These are phyloP conservation scores for Kodamaea suecica DNA, from an alignment of 1,139 yeast species.

Conservation along the genomic window DNA sequence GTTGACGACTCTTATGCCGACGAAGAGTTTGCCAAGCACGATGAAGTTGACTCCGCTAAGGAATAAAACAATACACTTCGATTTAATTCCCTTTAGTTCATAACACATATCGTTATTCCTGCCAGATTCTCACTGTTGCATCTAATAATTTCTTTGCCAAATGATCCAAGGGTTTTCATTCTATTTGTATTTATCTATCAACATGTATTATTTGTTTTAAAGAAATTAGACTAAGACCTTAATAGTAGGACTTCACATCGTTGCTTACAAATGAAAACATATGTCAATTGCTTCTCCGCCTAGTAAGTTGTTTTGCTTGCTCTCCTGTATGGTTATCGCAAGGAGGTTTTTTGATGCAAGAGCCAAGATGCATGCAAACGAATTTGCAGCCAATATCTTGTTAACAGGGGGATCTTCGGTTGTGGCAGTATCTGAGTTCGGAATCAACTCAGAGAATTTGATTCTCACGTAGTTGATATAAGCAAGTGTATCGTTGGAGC, in stretches of 20 bases:
- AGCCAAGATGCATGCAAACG: conserved; percentile 39
- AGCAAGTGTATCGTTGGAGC: neutral
- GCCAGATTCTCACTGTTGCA: neutral
- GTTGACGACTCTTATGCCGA: conserved; percentile 48
- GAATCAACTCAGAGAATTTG: conserved; percentile 19
- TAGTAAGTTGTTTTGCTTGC: too few species aligned
- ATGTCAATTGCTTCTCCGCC: too few species aligned
- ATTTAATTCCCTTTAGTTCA: too few species aligned
- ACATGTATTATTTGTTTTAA: too few species aligned
- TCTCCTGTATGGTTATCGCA: conserved; percentile 2
- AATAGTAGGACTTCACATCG: too few species aligned
- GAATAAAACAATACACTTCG: neutral
- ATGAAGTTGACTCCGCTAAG: conserved; percentile 18
- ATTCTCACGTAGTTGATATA: conserved; percentile 11
- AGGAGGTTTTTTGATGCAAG: conserved; percentile 26
- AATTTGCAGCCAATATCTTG: conserved; percentile 32
- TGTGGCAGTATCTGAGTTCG: conserved; percentile 10
- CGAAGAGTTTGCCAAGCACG: conserved; percentile 42
- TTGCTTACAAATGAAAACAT: too few species aligned
- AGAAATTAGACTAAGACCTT: too few species aligned
- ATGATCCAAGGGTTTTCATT: neutral
- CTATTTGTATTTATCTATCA: neutral
- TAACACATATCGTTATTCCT: too few species aligned
- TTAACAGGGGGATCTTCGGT: conserved; percentile 17
- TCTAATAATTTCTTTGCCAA: neutral